Evolutionary conservation across 176 grass and related monocot species (phyloP), one percentile per base, ranked within the genome.

Genomic region (Oryza brachyantha): DNA sequence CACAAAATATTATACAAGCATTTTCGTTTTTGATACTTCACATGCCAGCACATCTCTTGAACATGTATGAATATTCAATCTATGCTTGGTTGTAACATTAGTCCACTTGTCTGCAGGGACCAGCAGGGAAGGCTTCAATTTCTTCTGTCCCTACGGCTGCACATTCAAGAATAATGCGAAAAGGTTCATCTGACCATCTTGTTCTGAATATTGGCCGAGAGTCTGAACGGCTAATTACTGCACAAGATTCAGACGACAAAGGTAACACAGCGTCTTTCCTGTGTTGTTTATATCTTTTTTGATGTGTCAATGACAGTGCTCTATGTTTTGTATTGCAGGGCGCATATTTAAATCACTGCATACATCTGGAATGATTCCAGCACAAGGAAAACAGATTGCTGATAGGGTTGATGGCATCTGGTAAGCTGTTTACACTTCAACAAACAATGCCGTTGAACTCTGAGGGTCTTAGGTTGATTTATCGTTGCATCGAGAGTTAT

Each of bases 161-260:
- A 45, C 91, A 93, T 88, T 80, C 86, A 71, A 90, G 91, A 81
- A 81, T 84, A 78, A 88, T 84, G 91, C 71, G 92, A n/a, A 98
- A 98, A 81, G 87, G 90, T 13, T 90, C 95, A 77, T 85, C 84
- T 3, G 95, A 98, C 76, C 95, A 98, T 98, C 90, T 98, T 84
- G 66, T 92, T 75, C 77, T 98, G 63, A 94, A 89, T 78, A 92
- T 98, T 71, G 87, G 89, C 61, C 68, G 87, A 41, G 95, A 92
- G 42, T 90, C 89, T 21, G 90, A 92, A 80, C 68, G 83, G n/a
- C 75, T 94, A 81, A 75, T 98, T 93, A 54, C 83, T 81, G 55
- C 74, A 34, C 77, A 86, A 48, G 95, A 94, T 86, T 86, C 68
- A 5, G 95, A 94, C 68, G 95, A 86, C 75, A 98, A 98, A 87